Base-by-base conservation (phyloP, 331 rosid genomes). In the Pyracantha coccinea region DNA sequence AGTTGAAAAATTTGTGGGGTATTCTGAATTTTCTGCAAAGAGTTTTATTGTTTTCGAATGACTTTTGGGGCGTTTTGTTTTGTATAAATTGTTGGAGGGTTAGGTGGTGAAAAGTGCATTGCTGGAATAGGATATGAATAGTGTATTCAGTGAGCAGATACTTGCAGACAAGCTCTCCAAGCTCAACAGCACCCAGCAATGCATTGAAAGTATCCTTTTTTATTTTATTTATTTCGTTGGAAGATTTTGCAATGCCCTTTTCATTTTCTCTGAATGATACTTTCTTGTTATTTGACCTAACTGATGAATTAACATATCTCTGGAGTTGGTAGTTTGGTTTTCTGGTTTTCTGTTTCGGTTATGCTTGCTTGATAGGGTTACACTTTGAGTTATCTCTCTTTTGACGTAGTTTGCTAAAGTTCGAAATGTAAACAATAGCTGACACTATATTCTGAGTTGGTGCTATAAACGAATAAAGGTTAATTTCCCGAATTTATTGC, bases 161-260 rank as follows among this genome's bases (percentile, higher is more conserved):
- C 96, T 91, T 75, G 95, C 86, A 2, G 98, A 93, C 76, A 91
- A 88, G 90, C 88, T 93, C 32, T 83, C 95, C 75, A 93, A 87
- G 97, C 90, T 89, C 82, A 90, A 88, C 87, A 90, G 83, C 85
- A 87, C 95, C 77, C 96, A 93, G 84, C 92, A 86, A 76, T 85
- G 92, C 81, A 93, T 91, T 44, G 96, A 90, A 83, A 91, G 98
- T 90, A 91, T 85, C 89, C 91, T 88, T 87, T 80, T 88, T 87
- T 81, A 32, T 61, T 20, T 8, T 59, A 21, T 44, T 72, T 10
- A 12, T 35, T 6, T 55, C 31, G 1, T 8, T 71, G 15, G 5
- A 2, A 3, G 15, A 21, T 20, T 71, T 32, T 6, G 4, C 3
- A 23, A 12, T 20, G 17, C 12, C 20, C 28, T 21, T 73, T 38